Evolutionary conservation across 352 stramenopile genomes (phyloP).

Genomic region (Phytophthora pluvialis): DNA sequence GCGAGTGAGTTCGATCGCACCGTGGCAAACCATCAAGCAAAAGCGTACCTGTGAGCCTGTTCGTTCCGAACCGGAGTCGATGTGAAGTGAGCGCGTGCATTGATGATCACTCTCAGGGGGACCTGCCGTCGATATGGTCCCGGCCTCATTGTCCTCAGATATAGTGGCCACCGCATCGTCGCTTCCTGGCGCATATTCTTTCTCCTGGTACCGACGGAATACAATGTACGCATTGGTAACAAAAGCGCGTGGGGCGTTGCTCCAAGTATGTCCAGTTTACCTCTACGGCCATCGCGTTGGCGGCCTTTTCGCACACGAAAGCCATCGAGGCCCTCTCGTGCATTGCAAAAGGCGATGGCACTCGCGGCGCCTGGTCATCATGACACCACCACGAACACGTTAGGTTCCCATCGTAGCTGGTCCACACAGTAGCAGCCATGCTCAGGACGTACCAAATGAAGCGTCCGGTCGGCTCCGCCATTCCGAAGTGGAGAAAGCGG

Average conservation of each 20-base stretch:
- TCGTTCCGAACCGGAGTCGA: conserved; percentile 11
- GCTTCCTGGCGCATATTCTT: not conserved
- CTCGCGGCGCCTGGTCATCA: conserved; percentile 5
- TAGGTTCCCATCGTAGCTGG: conserved; percentile 4
- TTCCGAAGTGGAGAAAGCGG: conserved; percentile 13
- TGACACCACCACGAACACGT: not conserved
- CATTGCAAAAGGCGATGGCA: not conserved
- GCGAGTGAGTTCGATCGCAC: conserved; percentile 1
- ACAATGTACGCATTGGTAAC: conserved; percentile 8
- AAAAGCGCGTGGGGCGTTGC: not conserved
- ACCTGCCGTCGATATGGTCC: not conserved
- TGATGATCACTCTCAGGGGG: not conserved
- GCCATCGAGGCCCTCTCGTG: not conserved
- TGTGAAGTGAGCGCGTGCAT: not conserved
- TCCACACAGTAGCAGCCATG: conserved; percentile 1
- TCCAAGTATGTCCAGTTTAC: conserved; percentile 6
- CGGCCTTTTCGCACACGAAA: not conserved
- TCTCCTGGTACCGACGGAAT: conserved; percentile 5
- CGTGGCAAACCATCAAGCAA: not conserved
- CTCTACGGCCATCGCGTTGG: not conserved
- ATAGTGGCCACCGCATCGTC: not conserved
- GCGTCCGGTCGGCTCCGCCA: not conserved
- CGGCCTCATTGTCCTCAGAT: not conserved
- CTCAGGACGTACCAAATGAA: conserved; percentile 11
- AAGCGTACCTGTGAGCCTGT: conserved; percentile 19